phyloP scores from a whole-genome alignment of 352 stramenopile species.

The Phytophthora cryptogea region DNA sequence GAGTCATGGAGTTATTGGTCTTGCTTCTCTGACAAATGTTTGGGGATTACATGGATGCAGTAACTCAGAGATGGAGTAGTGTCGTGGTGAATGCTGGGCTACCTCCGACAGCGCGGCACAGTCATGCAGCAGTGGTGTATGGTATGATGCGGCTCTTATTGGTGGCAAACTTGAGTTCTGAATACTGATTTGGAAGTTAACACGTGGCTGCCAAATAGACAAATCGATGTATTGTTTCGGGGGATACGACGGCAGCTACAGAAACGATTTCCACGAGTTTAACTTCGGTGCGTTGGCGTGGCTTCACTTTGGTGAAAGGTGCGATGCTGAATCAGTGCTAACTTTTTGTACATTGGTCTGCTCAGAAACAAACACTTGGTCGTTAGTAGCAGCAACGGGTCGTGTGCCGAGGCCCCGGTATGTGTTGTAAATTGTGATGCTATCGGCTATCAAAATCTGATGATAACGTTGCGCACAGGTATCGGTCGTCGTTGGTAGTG shows the following conservation, averaged over 20 bases:
- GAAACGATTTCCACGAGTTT: conserved; percentile 97
- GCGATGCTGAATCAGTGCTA: not conserved
- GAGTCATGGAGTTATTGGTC: conserved; percentile 3
- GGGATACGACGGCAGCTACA: conserved; percentile 95
- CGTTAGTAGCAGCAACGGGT: conserved; percentile 74
- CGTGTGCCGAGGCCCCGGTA: conserved; percentile 73
- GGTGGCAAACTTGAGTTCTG: not conserved
- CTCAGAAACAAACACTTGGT: conserved; percentile 87
- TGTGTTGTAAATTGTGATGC: conserved; percentile 3
- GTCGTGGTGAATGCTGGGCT: conserved; percentile 79
- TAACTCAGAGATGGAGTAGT: conserved; percentile 80
- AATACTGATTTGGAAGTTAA: not conserved
- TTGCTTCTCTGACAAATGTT: conserved; percentile 9
- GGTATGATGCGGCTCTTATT: conserved; percentile 34
- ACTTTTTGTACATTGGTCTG: conserved; percentile 5
- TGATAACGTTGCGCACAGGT: conserved; percentile 39
- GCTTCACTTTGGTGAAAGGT: not conserved
- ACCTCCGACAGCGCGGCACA: conserved; percentile 93
- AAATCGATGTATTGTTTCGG: conserved; percentile 92
- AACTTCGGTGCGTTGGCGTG: conserved; percentile 72
- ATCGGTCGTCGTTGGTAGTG: conserved; percentile 91
- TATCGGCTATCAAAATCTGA: not conserved
- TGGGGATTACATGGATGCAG: conserved; percentile 29
- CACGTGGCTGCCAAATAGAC: conserved; percentile 36
- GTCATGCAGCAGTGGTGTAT: conserved; percentile 93